Conservation (phyloP, 2,329 filamentous ascomycete species). For the Plenodomus tracheiphilus region DNA sequence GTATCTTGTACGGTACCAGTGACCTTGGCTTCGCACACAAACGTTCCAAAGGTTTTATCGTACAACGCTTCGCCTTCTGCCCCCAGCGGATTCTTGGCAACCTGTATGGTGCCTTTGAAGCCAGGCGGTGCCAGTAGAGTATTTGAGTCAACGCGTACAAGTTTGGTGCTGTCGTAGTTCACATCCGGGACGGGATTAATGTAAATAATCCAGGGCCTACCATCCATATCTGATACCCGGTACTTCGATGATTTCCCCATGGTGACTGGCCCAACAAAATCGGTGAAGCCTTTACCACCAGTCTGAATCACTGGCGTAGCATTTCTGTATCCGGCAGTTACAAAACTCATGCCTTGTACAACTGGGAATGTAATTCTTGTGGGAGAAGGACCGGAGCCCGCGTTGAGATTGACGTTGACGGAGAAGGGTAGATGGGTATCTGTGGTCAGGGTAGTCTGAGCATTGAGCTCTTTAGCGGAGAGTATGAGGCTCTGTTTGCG, state of each 20-base stretch:
- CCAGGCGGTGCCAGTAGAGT: constrained; percentile 65
- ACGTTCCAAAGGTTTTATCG: constrained; percentile 76
- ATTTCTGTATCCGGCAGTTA: constrained; percentile 76
- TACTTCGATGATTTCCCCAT: constrained; percentile 75
- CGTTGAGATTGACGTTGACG: constrained; percentile 67
- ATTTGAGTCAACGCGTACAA: constrained; percentile 65
- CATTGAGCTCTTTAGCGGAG: constrained; percentile 73
- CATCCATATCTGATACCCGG: constrained; percentile 70
- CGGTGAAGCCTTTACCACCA: constrained; percentile 73
- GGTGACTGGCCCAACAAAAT: constrained; percentile 60
- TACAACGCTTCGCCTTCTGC: constrained; percentile 67
- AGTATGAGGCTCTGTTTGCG: constrained; percentile 80
- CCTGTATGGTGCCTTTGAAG: constrained; percentile 79
- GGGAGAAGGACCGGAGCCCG: constrained; percentile 54
- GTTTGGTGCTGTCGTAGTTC: constrained; percentile 62
- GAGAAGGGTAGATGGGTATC: constrained; percentile 61
- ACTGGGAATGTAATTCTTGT: constrained; percentile 76
- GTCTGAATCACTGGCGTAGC: constrained; percentile 70
- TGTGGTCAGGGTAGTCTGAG: constrained; percentile 59
- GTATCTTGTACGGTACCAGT: constrained; percentile 63
- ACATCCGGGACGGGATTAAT: constrained; percentile 58
- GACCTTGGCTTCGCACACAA: constrained; percentile 66
- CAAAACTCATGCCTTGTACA: constrained; percentile 86
- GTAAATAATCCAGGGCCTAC: constrained; percentile 75
- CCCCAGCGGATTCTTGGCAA: constrained; percentile 72